Conservation (phyloP, 2,329 filamentous ascomycete genomes). For the Aspergillus fumigatiaffinis region DNA sequence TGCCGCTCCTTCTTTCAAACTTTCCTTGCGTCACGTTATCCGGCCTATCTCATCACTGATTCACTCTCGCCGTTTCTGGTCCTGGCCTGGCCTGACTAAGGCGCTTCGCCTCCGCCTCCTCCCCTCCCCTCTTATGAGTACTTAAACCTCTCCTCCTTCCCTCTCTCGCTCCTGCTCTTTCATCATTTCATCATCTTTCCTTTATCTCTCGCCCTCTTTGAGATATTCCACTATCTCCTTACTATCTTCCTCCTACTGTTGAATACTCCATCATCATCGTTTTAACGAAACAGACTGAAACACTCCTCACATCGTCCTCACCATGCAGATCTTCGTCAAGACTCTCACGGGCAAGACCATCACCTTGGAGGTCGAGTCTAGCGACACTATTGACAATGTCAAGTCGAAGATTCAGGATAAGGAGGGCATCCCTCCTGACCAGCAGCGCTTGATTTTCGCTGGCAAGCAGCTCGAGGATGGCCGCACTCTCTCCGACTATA, state of each 20-base stretch:
- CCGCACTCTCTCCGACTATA: slow-evolving; percentile 53
- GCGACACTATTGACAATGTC: slow-evolving; percentile 51
- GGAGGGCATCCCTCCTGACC: slow-evolving; percentile 57
- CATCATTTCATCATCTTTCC: slow-evolving; percentile 8
- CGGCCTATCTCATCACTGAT: slow-evolving; percentile 26
- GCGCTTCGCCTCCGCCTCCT: slow-evolving; percentile 24
- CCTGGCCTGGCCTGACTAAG: slow-evolving; percentile 20
- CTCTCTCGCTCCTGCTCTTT: slow-evolving; percentile 10
- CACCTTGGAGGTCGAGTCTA: slow-evolving; percentile 48
- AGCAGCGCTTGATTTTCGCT: slow-evolving; percentile 57
- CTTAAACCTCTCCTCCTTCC: slow-evolving; percentile 25
- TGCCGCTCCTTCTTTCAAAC: slow-evolving; percentile 5
- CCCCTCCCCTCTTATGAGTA: slow-evolving; percentile 25
- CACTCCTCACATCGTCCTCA: slow-evolving; percentile 34
- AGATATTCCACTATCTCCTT: neutral
- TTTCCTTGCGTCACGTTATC: slow-evolving; percentile 22
- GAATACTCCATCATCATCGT: slow-evolving; percentile 7
- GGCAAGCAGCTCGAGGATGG: slow-evolving; percentile 58
- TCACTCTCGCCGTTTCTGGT: slow-evolving; percentile 4
- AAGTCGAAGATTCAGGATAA: slow-evolving; percentile 60
- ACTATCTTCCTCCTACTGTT: slow-evolving; percentile 13
- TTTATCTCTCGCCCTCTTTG: slow-evolving; percentile 6
- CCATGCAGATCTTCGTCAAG: slow-evolving; percentile 98
- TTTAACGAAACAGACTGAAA: slow-evolving; percentile 9
- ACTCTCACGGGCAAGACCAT: slow-evolving; percentile 65